These are phyloP conservation scores for Ophiosphaerella herpotricha DNA, from an alignment of 2,329 filamentous ascomycete genomes.

Conservation along the genomic window DNA sequence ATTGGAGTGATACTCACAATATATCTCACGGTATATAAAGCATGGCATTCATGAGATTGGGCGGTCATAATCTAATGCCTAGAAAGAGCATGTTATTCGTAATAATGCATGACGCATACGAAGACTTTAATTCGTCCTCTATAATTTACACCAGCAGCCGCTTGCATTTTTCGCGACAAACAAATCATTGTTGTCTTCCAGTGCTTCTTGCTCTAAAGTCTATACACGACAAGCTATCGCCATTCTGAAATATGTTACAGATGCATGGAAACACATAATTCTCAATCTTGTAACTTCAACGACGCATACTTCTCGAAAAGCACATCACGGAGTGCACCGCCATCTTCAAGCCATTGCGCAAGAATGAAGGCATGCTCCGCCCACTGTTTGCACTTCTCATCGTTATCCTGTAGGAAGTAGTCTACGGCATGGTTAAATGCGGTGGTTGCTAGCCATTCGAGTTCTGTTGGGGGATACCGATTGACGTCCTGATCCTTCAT, in stretches of 20 bases:
- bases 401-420: slow-evolving; percentile 55
- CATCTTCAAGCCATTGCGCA: slow-evolving; percentile 63
- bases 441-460: slow-evolving; percentile 75
- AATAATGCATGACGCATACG: too few species aligned
- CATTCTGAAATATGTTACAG: neutral
- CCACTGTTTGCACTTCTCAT: slow-evolving; percentile 64
- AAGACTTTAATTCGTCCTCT: too few species aligned
- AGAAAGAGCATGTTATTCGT: too few species aligned
- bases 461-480: slow-evolving; percentile 67
- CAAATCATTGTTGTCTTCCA: neutral
- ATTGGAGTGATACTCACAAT: too few species aligned
- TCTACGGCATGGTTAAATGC: slow-evolving; percentile 69
- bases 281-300: neutral
- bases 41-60: too few species aligned
- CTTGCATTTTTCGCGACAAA: too few species aligned
- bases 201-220: neutral
- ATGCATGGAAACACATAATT: neutral
- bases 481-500: slow-evolving; percentile 44
- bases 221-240: too few species aligned
- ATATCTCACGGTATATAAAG: too few species aligned
- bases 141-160: too few species aligned
- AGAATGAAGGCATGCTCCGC: slow-evolving; percentile 65
- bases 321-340: slow-evolving; percentile 30
- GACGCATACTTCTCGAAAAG: slow-evolving; percentile 50
- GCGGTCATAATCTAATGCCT: too few species aligned